phyloP scores from a whole-genome alignment of 2,329 filamentous ascomycete genomes.

The Arthrobotrys sinensis region DNA sequence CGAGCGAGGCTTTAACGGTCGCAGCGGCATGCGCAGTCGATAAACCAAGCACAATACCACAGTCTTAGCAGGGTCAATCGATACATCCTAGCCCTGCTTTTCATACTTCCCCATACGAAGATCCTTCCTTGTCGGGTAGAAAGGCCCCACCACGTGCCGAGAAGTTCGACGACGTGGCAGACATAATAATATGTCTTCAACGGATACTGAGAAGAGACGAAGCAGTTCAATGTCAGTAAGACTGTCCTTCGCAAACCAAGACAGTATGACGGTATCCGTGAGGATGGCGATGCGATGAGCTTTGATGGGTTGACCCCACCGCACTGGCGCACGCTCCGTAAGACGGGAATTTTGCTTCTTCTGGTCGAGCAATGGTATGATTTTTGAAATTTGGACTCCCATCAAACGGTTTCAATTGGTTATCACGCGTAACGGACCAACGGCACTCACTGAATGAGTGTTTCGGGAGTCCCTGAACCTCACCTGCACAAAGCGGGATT shows the following conservation, averaged over 20 bases:
- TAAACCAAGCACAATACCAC: neutral
- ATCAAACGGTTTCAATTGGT: slow-evolving; percentile 32
- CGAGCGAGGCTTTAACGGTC: neutral
- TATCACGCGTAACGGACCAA: slow-evolving; percentile 36
- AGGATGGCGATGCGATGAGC: slow-evolving; percentile 52
- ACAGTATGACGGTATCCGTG: slow-evolving; percentile 9
- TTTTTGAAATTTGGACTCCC: slow-evolving; percentile 16
- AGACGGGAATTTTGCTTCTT: slow-evolving; percentile 26
- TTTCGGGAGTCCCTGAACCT: slow-evolving; percentile 47
- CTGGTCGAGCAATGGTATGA: slow-evolving; percentile 19
- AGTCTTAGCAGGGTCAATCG: slow-evolving; percentile 58
- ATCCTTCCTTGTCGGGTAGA: slow-evolving; percentile 40
- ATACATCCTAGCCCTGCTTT: slow-evolving; percentile 45
- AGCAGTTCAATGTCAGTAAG: slow-evolving; percentile 6
- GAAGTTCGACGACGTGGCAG: slow-evolving; percentile 52
- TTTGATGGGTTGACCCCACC: slow-evolving; percentile 11
- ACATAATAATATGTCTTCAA: neutral
- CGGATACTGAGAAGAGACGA: slow-evolving; percentile 7
- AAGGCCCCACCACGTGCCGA: slow-evolving; percentile 47
- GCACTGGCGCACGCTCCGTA: slow-evolving; percentile 12
- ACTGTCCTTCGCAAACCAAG: slow-evolving; percentile 48
- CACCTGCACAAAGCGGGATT: slow-evolving; percentile 38
- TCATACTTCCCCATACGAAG: slow-evolving; percentile 26
- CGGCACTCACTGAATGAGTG: slow-evolving; percentile 42
- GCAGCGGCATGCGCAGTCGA: too few species aligned